A percentile compares a stretch with the other conserved stretches of the same genome.
Conservation (phyloP, 2,329 filamentous ascomycete genomes). For the Gyromitra esculenta region DNA sequence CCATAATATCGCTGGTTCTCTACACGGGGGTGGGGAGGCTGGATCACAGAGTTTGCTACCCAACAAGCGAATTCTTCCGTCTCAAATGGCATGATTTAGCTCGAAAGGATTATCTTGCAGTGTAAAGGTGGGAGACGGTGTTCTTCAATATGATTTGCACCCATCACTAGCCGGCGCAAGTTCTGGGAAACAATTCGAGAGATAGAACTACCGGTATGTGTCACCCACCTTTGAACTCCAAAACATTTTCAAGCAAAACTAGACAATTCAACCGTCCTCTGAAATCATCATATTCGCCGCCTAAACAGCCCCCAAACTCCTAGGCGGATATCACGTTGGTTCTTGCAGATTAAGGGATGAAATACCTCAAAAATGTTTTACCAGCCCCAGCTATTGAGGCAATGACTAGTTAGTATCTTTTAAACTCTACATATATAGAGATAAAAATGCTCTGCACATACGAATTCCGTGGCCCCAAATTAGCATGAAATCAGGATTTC, state of each 20-base stretch:
- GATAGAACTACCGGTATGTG: background rate
- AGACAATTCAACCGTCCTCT: background rate
- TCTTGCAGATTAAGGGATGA: background rate
- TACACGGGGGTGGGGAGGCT: background rate
- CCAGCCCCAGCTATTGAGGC: slow-evolving; percentile 8
- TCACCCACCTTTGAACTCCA: background rate
- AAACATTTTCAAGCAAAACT: background rate
- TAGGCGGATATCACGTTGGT: background rate
- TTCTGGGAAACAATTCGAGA: background rate
- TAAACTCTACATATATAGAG: background rate
- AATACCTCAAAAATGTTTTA: slow-evolving; percentile 24
- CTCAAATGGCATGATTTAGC: background rate
- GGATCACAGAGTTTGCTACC: background rate
- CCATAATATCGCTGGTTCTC: background rate
- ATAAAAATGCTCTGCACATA: background rate
- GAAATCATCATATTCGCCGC: background rate
- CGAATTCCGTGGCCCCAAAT: slow-evolving; percentile 27
- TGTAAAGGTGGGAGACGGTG: background rate
- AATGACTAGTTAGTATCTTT: background rate
- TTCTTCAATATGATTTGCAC: background rate
- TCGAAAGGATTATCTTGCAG: background rate
- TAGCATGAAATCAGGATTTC: background rate
- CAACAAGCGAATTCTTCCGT: background rate
- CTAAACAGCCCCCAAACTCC: background rate
- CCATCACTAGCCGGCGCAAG: background rate